phyloP scores from a whole-genome alignment of 768 basidiomycete species.

The Tricholoma bakamatsutake region DNA sequence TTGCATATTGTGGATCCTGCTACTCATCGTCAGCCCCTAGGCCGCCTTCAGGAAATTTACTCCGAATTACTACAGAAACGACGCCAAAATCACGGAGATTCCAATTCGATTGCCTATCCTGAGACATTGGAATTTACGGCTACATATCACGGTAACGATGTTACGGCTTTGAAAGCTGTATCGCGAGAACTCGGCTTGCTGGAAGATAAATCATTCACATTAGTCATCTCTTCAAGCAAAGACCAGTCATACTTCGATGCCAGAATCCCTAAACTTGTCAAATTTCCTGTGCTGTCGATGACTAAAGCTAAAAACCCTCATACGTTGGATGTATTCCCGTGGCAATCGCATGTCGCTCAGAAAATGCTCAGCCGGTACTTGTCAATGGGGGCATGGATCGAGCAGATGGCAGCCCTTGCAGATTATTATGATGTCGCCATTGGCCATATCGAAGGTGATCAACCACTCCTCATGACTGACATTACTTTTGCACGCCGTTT shows the following conservation, averaged over 20 bases:
- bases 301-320: slow-evolving; percentile 71
- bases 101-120: slow-evolving; percentile 59
- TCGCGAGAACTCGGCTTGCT: slow-evolving; percentile 79
- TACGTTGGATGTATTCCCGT: slow-evolving; percentile 77
- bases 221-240: slow-evolving; percentile 84
- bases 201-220: slow-evolving; percentile 65
- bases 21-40: slow-evolving; percentile 75
- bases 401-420: slow-evolving; percentile 71
- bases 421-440: slow-evolving; percentile 91
- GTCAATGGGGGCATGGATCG: slow-evolving; percentile 70
- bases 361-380: slow-evolving; percentile 87
- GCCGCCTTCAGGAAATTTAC: slow-evolving; percentile 74
- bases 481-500: slow-evolving; percentile 87
- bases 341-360: slow-evolving; percentile 77
- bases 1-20: slow-evolving; percentile 91
- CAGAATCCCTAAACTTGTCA: slow-evolving; percentile 59
- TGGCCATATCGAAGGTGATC: slow-evolving; percentile 89
- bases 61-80: slow-evolving; percentile 52
- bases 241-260: slow-evolving; percentile 80
- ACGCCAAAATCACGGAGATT: slow-evolving; percentile 31
- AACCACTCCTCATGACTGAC: slow-evolving; percentile 83
- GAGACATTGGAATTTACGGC: slow-evolving; percentile 53
- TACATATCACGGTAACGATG: slow-evolving; percentile 74
- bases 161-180: slow-evolving; percentile 77
- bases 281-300: slow-evolving; percentile 88